These are phyloP conservation scores for Circinella minor DNA, from an alignment of 371 early-diverging fungal species.

Conservation along the genomic window DNA sequence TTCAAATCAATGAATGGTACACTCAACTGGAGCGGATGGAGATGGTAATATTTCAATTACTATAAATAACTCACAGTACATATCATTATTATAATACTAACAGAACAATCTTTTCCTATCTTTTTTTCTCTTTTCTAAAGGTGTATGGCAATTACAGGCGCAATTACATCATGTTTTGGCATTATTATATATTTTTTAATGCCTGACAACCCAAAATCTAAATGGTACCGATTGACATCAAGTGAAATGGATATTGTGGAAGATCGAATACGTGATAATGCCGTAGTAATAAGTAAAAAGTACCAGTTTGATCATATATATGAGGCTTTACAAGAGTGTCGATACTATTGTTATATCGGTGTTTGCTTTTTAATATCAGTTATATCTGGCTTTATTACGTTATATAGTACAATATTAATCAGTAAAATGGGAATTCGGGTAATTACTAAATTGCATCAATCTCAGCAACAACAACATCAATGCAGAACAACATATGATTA, in stretches of 20 bases:
- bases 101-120: too few species aligned
- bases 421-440: too few species aligned
- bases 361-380: background rate
- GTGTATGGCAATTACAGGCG: conserved; percentile 40
- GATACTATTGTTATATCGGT: conserved; percentile 29
- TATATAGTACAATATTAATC: too few species aligned
- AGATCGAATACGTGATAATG: conserved; percentile 34
- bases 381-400: too few species aligned
- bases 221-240: conserved; percentile 29
- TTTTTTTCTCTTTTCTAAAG: conserved; percentile 8
- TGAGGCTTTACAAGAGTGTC: conserved; percentile 35
- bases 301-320: conserved; percentile 31
- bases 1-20: too few species aligned
- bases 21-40: too few species aligned
- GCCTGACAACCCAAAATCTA: conserved; percentile 33
- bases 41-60: too few species aligned
- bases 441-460: too few species aligned
- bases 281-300: conserved; percentile 30
- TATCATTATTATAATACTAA: too few species aligned
- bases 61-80: too few species aligned
- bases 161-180: conserved; percentile 28
- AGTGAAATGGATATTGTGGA: conserved; percentile 38
- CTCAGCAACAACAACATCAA: too few species aligned
- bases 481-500: too few species aligned
- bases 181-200: conserved; percentile 35